Evolutionary conservation across 1,284 basidiomycete species (phyloP).

Genomic region (Kalmanozyma brasiliensis): DNA sequence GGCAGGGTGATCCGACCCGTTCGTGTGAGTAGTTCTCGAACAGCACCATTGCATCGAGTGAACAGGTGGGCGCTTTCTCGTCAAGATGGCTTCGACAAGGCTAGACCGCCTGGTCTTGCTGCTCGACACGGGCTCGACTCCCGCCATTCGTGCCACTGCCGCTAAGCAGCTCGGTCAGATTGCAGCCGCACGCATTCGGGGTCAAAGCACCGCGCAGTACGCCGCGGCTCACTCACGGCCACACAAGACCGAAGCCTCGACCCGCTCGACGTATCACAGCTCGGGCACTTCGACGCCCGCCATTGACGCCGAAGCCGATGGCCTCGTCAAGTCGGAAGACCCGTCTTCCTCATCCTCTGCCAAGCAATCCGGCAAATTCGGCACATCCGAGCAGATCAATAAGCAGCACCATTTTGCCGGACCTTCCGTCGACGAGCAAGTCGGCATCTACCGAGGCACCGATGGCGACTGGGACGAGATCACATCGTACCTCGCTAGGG

Average conservation of each 20-base stretch:
- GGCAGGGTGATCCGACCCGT: too few species aligned
- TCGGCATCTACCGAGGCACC: constrained; percentile 61
- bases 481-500: constrained; percentile 71
- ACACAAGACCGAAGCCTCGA: constrained; percentile 12
- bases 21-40: too few species aligned
- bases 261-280: constrained; percentile 5
- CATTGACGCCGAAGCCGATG: constrained; percentile 39
- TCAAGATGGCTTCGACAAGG: constrained; percentile 59
- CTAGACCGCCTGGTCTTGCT: constrained; percentile 90
- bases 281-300: constrained; percentile 42
- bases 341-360: constrained; percentile 5
- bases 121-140: constrained; percentile 87
- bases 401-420: constrained; percentile 41
- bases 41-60: too few species aligned
- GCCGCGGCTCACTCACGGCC: constrained; percentile 25
- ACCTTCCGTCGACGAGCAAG: constrained; percentile 23
- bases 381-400: constrained; percentile 42
- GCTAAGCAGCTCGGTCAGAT: constrained; percentile 91
- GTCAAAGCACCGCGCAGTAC: constrained; percentile 43
- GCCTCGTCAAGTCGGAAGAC: constrained; percentile 35
- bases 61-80: background rate
- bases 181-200: constrained; percentile 73
- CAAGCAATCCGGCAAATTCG: constrained; percentile 31
- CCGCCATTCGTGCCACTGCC: constrained; percentile 85
- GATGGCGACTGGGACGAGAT: constrained; percentile 79